Base-by-base conservation (phyloP, 345 rosid species). In the Odontarrhena argentea region DNA sequence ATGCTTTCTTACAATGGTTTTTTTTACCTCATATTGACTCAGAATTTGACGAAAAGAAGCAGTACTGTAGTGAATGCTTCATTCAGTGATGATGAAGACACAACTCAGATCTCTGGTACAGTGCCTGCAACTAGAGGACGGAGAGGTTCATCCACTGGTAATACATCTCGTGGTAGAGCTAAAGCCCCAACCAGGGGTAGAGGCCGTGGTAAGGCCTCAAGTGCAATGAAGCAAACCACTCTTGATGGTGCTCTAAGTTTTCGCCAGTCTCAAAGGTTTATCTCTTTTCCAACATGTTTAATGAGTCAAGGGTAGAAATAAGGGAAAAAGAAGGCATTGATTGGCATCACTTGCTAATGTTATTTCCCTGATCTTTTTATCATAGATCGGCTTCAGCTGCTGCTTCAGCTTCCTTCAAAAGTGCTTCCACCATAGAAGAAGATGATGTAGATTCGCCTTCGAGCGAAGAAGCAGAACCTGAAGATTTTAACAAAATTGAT, bases 81-180 rank as follows among this genome's bases (percentile, higher is more conserved):
- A 32, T 91, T 94, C 67, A 94, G 97, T 25, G 99, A 94, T 51
- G 99, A 94, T 60, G 99, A 94, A 65, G 97, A 94, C 69, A 76
- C 84, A 13, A 67, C 79, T 26, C 85, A 76, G 71, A 55, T 82
- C 56, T 70, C 86, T 36, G 80, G 78, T 48, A 80, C 78, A 61
- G 82, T 57, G 57, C 75, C 82, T 60, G 57, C 85, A 48, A 46
- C 84, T 56, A 84, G 83, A 81, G 87, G 88, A 60, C 78, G 78
- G 59, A 93, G 83, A 80, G 81, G 89, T 35, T 70, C 87, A 49
- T 57, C 77, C 46, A 74, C 76, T 49, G 79, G 48, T 71, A 71
- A 22, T 32, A 46, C 77, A 32, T 65, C 92, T 38, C 82, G 78
- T 62, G 84, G 75, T 71, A 85, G 80, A 78, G 83, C 83, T 68